phyloP scores from a whole-genome alignment of 345 rosid genomes.

The Citrus sinensis region DVS_A1.0 CM039165.1:38889501-38890000 shows the following conservation, averaged over 20 bases:
- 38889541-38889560: constrained; percentile 47
- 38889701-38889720: constrained; percentile 83
- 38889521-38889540: constrained; percentile 42
- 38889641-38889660: constrained; percentile 41
- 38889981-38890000: neutral
- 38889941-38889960: neutral
- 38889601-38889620: constrained; percentile 79
- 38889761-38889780: constrained; percentile 91
- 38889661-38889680: constrained; percentile 59
- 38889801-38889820: neutral
- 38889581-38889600: constrained; percentile 83
- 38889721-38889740: constrained; percentile 87
- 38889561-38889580: constrained; percentile 98
- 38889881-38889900: neutral
- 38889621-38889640: constrained; percentile 59
- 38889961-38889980: neutral
- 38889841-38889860: neutral
- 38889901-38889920: neutral
- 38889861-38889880: neutral
- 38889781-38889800: constrained; percentile 1
- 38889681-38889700: constrained; percentile 75
- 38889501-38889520: neutral
- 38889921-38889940: neutral
- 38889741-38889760: constrained; percentile 95
- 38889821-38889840: neutral